Evolutionary conservation across 192 early-diverging fungal genomes (phyloP), one percentile per base, ranked within the genome.

Genomic region (Coemansia sp.): DNA sequence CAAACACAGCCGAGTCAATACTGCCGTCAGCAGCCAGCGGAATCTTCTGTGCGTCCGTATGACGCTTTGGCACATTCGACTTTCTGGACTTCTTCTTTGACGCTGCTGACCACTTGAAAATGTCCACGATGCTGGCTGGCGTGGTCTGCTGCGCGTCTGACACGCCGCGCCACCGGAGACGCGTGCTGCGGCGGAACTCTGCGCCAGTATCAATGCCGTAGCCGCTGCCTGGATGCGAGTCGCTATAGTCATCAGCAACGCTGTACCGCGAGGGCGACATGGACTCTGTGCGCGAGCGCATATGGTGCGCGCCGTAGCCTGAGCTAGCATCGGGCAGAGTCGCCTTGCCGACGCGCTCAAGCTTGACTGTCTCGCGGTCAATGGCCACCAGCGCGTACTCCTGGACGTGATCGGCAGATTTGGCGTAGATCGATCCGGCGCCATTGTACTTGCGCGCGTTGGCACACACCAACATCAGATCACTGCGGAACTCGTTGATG

Each of bases 361-460:
- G 69, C 63, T 82, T 73, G 61, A 45, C 67, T 4, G 73, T 66
- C 66, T 79, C 76, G 39, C 91, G 77, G 35, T 90, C 89, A 69
- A 97, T 92, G 0, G 89, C 83, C 58, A 77, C 81, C 4, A 69
- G 59, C 2, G 90, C 94, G 66, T 85, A 90, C 5, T 85, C 75
- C 62, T 82, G 83, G 5, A 97, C 63, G 52, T 87, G 89, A n/a
- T 91, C 92, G 0, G 95, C 94, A 25, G 82, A 84, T 62, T 85
- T 88, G 66, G 87, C 92, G 39, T 94, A 96, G 6, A 92, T 79
- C 0, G 92, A 94, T 7, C 88, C 87, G 4, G 85, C 88, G 23
- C 88, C 77, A 59, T 97, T 97, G 73, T 94, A 97, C 24, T 86
- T 85, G 60, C 89, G 88, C 10, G 89, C 88, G 65, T 97, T 97